A percentile compares a stretch with the other conserved stretches of the same genome.
These are phyloP conservation scores for Thoreauomyces humboldtii DNA, from an alignment of 192 early-diverging fungal species.

Conservation along the genomic window DNA sequence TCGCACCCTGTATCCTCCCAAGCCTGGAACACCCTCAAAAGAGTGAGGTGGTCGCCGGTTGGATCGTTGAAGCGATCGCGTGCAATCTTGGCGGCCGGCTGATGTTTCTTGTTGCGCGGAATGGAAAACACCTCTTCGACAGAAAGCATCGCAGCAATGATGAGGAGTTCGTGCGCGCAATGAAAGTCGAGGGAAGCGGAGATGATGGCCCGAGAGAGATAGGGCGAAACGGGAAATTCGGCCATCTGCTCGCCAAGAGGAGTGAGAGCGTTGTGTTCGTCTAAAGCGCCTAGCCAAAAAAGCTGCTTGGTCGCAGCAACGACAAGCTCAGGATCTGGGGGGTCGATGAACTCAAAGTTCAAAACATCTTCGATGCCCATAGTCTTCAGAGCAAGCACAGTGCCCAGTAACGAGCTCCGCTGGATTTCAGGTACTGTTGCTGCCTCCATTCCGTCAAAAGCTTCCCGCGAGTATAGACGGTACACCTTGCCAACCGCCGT, in stretches of 20 bases:
- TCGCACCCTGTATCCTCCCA: slow-evolving; percentile 32
- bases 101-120: slow-evolving; percentile 35
- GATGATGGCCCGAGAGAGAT: slow-evolving; percentile 40
- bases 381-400: slow-evolving; percentile 48
- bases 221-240: slow-evolving; percentile 47
- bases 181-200: slow-evolving; percentile 31
- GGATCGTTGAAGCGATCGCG: slow-evolving; percentile 28
- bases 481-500: slow-evolving; percentile 58
- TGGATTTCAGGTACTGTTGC: slow-evolving; percentile 63
- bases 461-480: slow-evolving; percentile 54
- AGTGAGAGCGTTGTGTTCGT: slow-evolving; percentile 47
- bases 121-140: slow-evolving; percentile 46
- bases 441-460: slow-evolving; percentile 47
- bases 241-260: slow-evolving; percentile 42
- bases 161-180: slow-evolving; percentile 49
- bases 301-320: slow-evolving; percentile 43
- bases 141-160: slow-evolving; percentile 50
- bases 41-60: slow-evolving; percentile 54
- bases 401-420: slow-evolving; percentile 43
- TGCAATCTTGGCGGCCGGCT: slow-evolving; percentile 28
- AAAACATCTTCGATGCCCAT: slow-evolving; percentile 58
- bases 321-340: slow-evolving; percentile 46
- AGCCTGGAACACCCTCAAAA: slow-evolving; percentile 42
- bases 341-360: slow-evolving; percentile 61
- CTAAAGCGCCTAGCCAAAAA: slow-evolving; percentile 48